These are phyloP conservation scores for Cinchona pubescens DNA, from an alignment of 257 asterid species.

Conservation along the genomic window DNA sequence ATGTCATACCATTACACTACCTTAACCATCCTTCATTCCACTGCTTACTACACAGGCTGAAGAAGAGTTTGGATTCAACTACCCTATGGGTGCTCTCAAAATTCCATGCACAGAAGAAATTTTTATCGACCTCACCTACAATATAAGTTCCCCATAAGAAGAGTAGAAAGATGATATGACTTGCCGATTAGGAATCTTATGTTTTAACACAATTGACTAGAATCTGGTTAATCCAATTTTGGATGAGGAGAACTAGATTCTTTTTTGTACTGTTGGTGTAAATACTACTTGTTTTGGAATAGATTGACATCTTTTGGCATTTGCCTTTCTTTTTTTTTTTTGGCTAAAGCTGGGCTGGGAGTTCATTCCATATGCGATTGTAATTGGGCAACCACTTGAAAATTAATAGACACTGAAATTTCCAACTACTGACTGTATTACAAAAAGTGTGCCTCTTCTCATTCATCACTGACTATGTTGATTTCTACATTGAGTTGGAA, in stretches of 20 bases:
- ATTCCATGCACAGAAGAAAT: constrained; percentile 36
- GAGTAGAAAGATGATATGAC: not conserved
- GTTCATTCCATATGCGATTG: too few relatives aligned
- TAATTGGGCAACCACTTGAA: too few relatives aligned
- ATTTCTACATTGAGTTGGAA: not conserved
- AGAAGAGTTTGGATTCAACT: constrained; percentile 52
- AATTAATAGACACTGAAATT: too few relatives aligned
- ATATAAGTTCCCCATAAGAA: not conserved
- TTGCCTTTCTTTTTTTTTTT: not conserved
- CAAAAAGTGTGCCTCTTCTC: not conserved
- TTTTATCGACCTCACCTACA: constrained; percentile 23
- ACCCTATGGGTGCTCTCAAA: constrained; percentile 34
- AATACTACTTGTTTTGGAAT: not conserved
- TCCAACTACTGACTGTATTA: not conserved
- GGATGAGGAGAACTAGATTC: not conserved
- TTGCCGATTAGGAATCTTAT: not conserved
- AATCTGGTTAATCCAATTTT: not conserved
- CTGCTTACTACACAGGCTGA: constrained; percentile 47
- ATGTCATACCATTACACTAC: constrained; percentile 20
- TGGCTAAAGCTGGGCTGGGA: too few relatives aligned
- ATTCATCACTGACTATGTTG: not conserved
- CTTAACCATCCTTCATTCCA: constrained; percentile 42
- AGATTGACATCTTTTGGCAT: not conserved
- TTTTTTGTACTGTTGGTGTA: not conserved
- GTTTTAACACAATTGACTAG: not conserved